Evolutionary conservation across 2,329 filamentous ascomycete species (phyloP).

Genomic region (Claviceps pazoutovae): DNA sequence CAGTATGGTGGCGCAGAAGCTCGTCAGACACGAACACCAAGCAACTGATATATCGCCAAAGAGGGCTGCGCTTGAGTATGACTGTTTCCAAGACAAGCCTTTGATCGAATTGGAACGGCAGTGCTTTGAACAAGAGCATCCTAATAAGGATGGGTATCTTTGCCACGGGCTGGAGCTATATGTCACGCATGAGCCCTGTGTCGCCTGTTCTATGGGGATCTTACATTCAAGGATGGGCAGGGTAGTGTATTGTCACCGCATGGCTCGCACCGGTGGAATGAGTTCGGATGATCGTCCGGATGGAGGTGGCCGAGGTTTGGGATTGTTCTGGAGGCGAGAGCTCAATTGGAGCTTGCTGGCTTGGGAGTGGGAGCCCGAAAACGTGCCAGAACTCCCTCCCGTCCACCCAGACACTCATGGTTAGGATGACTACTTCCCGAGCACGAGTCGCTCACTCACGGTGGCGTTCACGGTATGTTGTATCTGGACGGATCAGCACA

Average conservation of each 20-base stretch:
- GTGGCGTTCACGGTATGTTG: not conserved
- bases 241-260: conserved; percentile 66
- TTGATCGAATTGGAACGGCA: conserved; percentile 51
- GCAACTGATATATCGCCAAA: conserved; percentile 21
- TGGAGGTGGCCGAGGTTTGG: conserved; percentile 46
- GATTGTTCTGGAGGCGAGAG: conserved; percentile 59
- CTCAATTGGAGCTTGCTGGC: conserved; percentile 76
- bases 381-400: conserved; percentile 21
- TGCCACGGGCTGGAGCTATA: conserved; percentile 91
- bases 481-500: not conserved
- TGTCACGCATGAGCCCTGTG: conserved; percentile 86
- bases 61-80: conserved; percentile 35
- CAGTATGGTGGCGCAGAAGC: conserved; percentile 63
- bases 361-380: conserved; percentile 56
- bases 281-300: conserved; percentile 56
- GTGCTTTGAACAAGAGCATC: conserved; percentile 51
- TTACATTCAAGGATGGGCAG: conserved; percentile 84
- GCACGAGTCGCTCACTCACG: conserved; percentile 20
- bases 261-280: conserved; percentile 70
- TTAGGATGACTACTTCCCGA: conserved; percentile 30
- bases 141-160: conserved; percentile 68
- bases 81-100: conserved; percentile 54
- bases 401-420: conserved; percentile 37
- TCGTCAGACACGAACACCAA: conserved; percentile 40
- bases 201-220: conserved; percentile 95